These are phyloP conservation scores for Olyra latifolia DNA, from an alignment of 176 grass and related monocot species.

Conservation along the genomic window DNA sequence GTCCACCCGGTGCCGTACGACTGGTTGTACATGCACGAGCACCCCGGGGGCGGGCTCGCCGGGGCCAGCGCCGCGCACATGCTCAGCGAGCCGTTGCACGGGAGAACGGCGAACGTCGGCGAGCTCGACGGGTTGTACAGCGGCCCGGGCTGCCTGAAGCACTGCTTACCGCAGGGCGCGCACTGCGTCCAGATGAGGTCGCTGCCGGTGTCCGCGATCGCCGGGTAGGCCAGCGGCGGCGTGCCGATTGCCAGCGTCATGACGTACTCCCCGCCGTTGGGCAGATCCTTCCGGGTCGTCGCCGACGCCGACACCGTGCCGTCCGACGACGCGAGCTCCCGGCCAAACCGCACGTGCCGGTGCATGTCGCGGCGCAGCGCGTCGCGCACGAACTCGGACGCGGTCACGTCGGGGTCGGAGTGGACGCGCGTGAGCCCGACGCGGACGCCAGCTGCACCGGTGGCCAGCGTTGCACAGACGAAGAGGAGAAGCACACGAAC, in stretches of 20 bases:
- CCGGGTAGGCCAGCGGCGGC: constrained; percentile 49
- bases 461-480: neutral
- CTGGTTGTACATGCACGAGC: constrained; percentile 65
- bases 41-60: constrained; percentile 12
- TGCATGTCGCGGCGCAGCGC: constrained; percentile 51
- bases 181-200: constrained; percentile 84
- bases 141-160: constrained; percentile 48
- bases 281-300: constrained; percentile 29
- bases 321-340: constrained; percentile 33
- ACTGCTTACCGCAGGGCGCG: constrained; percentile 39
- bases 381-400: constrained; percentile 46
- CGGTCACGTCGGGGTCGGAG: constrained; percentile 39
- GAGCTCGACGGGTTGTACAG: constrained; percentile 62
- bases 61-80: constrained; percentile 25
- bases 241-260: constrained; percentile 74
- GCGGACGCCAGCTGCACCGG: constrained; percentile 36
- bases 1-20: constrained; percentile 71
- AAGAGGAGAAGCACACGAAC: constrained; percentile 6
- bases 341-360: constrained; percentile 19
- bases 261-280: constrained; percentile 55
- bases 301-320: constrained; percentile 35
- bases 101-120: constrained; percentile 49
- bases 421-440: constrained; percentile 57
- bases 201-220: constrained; percentile 65
- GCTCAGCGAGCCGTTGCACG: constrained; percentile 52